A percentile compares a stretch with the other conserved stretches of the same genome.
Conservation (phyloP, 106 monocot species). For the Narthecium ossifragum region DNA sequence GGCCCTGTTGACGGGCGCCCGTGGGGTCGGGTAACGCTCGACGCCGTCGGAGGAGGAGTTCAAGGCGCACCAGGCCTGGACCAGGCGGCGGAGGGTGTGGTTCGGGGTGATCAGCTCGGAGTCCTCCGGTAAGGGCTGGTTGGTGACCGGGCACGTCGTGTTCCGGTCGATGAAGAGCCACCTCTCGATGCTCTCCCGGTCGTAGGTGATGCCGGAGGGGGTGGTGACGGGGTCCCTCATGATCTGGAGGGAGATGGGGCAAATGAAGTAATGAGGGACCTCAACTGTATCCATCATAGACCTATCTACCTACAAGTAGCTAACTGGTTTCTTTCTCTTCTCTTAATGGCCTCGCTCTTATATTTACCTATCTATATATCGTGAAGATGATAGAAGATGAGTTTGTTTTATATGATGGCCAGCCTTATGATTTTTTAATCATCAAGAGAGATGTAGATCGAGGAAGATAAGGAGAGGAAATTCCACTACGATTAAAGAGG, state of each 20-base stretch:
- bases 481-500: no score
- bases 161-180: constrained; percentile 36
- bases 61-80: constrained; percentile 48
- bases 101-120: constrained; percentile 34
- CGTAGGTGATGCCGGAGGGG: constrained; percentile 65
- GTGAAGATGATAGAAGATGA: no score
- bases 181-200: constrained; percentile 46
- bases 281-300: constrained; percentile 35
- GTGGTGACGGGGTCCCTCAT: constrained; percentile 60
- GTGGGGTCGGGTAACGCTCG: constrained; percentile 34
- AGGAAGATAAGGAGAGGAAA: no score
- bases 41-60: constrained; percentile 21
- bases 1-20: constrained; percentile 11
- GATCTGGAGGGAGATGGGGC: constrained; percentile 64
- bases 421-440: no score
- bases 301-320: no score
- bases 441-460: no score
- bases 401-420: no score
- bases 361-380: no score
- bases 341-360: no score
- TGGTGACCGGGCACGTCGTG: constrained; percentile 44
- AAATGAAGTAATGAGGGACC: constrained; percentile 48
- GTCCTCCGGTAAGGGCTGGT: constrained; percentile 27
- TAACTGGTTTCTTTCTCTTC: no score
- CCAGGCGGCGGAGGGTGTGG: constrained; percentile 64